These are phyloP conservation scores for Fusarium fracticaudum DNA, from an alignment of 2,329 filamentous ascomycete genomes.

Conservation along the genomic window DNA sequence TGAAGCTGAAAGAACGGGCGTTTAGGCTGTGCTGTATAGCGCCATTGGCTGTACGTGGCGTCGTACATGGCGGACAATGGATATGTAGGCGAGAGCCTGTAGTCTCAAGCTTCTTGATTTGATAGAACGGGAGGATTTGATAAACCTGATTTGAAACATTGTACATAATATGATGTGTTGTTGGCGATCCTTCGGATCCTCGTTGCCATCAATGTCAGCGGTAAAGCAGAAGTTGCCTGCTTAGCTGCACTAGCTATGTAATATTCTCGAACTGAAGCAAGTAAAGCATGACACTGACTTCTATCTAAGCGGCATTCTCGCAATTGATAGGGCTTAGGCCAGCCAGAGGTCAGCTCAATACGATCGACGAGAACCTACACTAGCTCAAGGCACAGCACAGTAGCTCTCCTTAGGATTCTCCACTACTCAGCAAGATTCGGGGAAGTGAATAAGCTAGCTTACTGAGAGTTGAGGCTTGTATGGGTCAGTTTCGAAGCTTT, in stretches of 20 bases:
- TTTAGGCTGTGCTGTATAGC: not conserved
- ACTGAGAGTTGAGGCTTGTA: not conserved
- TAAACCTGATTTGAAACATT: not conserved
- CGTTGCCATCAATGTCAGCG: not conserved
- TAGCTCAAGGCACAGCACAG: not conserved
- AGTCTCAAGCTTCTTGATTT: not conserved
- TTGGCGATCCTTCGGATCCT: not conserved
- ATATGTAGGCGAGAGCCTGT: not conserved
- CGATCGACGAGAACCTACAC: not conserved
- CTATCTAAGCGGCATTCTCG: not conserved
- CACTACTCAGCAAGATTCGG: not conserved
- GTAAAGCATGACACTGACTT: not conserved
- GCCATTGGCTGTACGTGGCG: not conserved
- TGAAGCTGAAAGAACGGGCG: slow-evolving; percentile 1
- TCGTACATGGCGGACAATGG: not conserved
- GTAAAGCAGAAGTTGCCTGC: not conserved
- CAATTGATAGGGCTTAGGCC: not conserved
- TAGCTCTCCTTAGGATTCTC: not conserved
- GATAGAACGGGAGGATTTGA: not conserved
- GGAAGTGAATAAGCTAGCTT: slow-evolving; percentile 1
- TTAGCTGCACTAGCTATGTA: not conserved
- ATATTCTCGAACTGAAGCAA: not conserved
- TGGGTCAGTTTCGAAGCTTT: not conserved
- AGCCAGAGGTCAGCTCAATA: not conserved
- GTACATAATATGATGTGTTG: not conserved